Evolutionary conservation across 2,329 filamentous ascomycete species (phyloP), one percentile per base, ranked within the genome.

Genomic region (Scopulariopsis brevicaulis): DNA sequence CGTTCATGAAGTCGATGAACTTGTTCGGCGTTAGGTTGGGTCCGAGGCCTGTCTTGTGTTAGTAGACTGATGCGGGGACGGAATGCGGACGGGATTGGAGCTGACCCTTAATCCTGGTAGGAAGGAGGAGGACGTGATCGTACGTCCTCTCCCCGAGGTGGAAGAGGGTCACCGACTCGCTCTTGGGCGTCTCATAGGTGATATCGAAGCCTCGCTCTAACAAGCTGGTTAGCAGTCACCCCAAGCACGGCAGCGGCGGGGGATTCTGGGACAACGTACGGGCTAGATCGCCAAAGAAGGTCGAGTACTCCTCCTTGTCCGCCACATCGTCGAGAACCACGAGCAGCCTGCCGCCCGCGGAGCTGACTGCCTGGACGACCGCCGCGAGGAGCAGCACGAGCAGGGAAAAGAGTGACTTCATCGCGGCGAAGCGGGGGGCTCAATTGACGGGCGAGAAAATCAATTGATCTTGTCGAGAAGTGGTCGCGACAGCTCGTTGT

Each of bases 1-100:
- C 85, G 73, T 96, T 94, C 76, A 96, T 77, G 74, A 96, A 99
- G 65, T 97, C 84, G 71, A 97, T 81, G 64, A 99, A 83, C 62
- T 86, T 76, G 69, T 90, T 90, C 56, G 94, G 90, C 2, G 90
- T 93, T 69, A 99, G 76, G 65, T 88, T 85, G 63, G 93, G 91
- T 59, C 94, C 94, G 60, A 96, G 88, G 61, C 90, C 89, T 91
- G 62, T 20, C 14, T 18, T 56, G 56, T 52, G 28, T 50, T 54
- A 43, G 60, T 59, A 59, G 58, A 59, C 14, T 18, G 20, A 51
- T 24, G 50, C 18, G 14, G 58, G 32, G 8, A 28, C 20, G 15
- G 35, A n/a, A 59, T 24, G 58, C 18, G 58, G 25, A 34, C 18
- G 20, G 12, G 48, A 24, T n/a, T 3, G 37, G 40, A 43, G 65